Base-by-base conservation (phyloP, 225 moss, liverwort and hornwort species). In the Sphagnum contortum region DNA sequence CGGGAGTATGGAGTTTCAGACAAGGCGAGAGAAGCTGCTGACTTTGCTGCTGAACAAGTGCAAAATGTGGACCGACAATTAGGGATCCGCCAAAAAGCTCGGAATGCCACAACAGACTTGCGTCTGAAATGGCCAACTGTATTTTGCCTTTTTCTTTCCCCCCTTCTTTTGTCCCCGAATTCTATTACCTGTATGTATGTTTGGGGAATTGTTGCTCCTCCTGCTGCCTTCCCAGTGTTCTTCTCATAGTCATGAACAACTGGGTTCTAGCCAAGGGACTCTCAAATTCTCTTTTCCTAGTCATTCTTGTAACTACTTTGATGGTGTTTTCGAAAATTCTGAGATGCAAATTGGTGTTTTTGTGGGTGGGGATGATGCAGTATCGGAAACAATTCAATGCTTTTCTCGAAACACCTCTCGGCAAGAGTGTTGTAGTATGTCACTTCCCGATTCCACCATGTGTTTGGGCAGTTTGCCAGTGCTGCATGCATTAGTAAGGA, bases 381-480 rank as follows among this genome's bases (percentile, higher is more conserved):
- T 93, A 93, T 72, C 89, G 89, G 72, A 87, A 87, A 70, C 93
- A 83, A 74, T 49, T 99, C 65, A 65, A 76, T 67, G 78, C 68
- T 61, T 91, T 99, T 68, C 64, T 99, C 82, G 98, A 93, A 66
- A 93, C 89, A 70, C 89, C 98, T 3, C 57, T 99, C 58, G 98
- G 98, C 76, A 99, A 71, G 76, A 89, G 79, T 79, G 83, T 87
- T 66, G 82, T 87, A 78, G 93, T 93, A 78, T 70, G 79, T 65
- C 12, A 29, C 9, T 46, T 55, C 49, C 29, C 29, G 1, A 49
- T 44, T 64, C 29, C 10, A 46, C 47, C 65, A 53, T 52, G 49
- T 11, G 56, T 11, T 12, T 11, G 13, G 5, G 10, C 12, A 8
- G 56, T 13, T 11, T 3, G 56, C 56, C 11, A 11, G 56, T 13